Conservation (phyloP, 768 basidiomycete genomes). For the Sporobolomyces pararoseus region DNA sequence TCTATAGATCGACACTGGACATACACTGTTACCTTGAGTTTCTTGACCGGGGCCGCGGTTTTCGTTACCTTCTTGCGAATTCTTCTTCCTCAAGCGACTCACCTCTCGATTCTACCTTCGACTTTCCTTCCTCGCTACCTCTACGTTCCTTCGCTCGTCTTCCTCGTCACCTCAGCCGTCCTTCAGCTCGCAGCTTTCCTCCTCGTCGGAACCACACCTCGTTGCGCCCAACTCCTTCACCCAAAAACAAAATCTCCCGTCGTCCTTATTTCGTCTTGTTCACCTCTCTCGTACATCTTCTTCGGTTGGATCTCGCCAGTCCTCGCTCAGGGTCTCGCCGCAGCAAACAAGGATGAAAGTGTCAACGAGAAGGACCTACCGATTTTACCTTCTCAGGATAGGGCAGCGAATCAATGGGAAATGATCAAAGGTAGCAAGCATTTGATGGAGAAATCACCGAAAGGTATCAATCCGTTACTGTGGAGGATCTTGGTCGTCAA, state of each 20-base stretch:
- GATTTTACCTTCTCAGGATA: conserved; percentile 10
- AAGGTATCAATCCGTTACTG: conserved; percentile 26
- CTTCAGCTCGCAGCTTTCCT: conserved; percentile 12
- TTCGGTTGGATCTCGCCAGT: conserved; percentile 36
- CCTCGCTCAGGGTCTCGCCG: neutral
- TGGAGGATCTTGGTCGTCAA: conserved; percentile 35
- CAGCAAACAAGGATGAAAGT: neutral
- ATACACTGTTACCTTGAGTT: conserved; percentile 24
- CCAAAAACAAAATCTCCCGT: neutral
- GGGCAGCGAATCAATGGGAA: conserved; percentile 30
- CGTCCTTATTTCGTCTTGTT: conserved; percentile 14
- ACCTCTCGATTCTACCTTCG: conserved; percentile 17
- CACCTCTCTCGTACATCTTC: conserved; percentile 32
- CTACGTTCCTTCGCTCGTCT: conserved; percentile 4
- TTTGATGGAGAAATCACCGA: conserved; percentile 16
- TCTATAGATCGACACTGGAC: conserved; percentile 30
- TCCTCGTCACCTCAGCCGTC: neutral
- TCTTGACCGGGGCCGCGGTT: conserved; percentile 13
- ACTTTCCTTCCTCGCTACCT: neutral
- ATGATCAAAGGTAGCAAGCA: conserved; percentile 8
- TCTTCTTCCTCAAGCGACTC: conserved; percentile 33
- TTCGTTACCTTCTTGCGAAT: conserved; percentile 23
- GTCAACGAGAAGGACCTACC: conserved; percentile 24
- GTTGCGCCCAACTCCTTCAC: conserved; percentile 24
- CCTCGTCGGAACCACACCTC: conserved; percentile 18